A percentile compares a stretch with the other conserved stretches of the same genome.
Conservation (phyloP, 495 filamentous ascomycete genomes). For the Penicillium roqueforti region DNA sequence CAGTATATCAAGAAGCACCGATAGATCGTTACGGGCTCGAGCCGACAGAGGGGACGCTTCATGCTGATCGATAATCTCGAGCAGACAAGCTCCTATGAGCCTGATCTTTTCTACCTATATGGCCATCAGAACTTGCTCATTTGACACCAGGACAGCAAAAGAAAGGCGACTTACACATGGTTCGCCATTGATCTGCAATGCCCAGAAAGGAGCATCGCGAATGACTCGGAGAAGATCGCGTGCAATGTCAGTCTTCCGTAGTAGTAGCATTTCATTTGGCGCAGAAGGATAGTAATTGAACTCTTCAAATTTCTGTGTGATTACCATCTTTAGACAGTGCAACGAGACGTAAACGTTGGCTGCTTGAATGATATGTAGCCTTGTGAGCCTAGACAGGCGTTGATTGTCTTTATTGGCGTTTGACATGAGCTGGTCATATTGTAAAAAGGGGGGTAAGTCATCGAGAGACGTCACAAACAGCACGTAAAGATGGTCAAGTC, state of each 20-base stretch:
- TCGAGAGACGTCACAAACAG: conserved; percentile 22
- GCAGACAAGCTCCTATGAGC: conserved; percentile 25
- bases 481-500: conserved; percentile 20
- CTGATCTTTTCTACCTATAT: conserved; percentile 30
- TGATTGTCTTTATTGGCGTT: conserved; percentile 3
- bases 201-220: conserved; percentile 20
- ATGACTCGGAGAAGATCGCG: conserved; percentile 20
- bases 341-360: conserved; percentile 26
- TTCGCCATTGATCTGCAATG: conserved; percentile 23
- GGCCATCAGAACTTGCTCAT: conserved; percentile 8
- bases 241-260: conserved; percentile 23
- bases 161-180: conserved; percentile 17
- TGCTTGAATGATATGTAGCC: conserved; percentile 20
- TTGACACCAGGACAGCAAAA: not conserved
- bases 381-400: conserved; percentile 1
- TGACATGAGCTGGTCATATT: conserved; percentile 9
- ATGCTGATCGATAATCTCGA: conserved; percentile 28
- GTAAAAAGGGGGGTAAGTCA: conserved; percentile 15
- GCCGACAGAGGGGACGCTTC: conserved; percentile 16
- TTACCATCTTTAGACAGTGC: conserved; percentile 27
- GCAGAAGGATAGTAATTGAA: conserved; percentile 8
- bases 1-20: conserved; percentile 22
- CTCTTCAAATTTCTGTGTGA: conserved; percentile 27
- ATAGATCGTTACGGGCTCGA: conserved; percentile 19
- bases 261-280: conserved; percentile 16